Percentiles rank a stretch among this genome's conserved stretches.
These are phyloP conservation scores for Aspergillus arachidicola DNA, from an alignment of 2,329 filamentous ascomycete genomes.

Conservation along the genomic window DNA sequence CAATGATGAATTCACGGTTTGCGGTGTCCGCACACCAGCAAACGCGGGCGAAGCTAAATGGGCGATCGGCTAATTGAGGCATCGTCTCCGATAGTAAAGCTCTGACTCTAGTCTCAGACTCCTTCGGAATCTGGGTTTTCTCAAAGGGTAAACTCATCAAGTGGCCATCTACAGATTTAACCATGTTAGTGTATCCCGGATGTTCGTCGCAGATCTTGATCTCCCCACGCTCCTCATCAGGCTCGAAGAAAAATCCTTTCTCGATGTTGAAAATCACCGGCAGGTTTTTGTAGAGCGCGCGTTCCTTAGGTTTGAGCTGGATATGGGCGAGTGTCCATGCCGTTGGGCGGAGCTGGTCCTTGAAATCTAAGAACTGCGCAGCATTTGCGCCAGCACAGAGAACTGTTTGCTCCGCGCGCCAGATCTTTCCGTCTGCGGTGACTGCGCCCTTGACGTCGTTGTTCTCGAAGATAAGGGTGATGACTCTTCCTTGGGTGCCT, in stretches of 20 bases:
- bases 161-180: slow-evolving; percentile 28
- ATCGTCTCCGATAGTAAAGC: slow-evolving; percentile 55
- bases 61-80: slow-evolving; percentile 54
- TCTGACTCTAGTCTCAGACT: slow-evolving; percentile 51
- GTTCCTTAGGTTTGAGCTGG: slow-evolving; percentile 45
- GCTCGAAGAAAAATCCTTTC: slow-evolving; percentile 54
- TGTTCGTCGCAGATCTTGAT: slow-evolving; percentile 54
- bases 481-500: slow-evolving; percentile 42
- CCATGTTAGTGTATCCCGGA: slow-evolving; percentile 56
- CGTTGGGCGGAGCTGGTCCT: slow-evolving; percentile 47
- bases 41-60: slow-evolving; percentile 55
- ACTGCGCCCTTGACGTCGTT: slow-evolving; percentile 43
- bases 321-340: slow-evolving; percentile 54
- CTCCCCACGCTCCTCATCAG: slow-evolving; percentile 42
- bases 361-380: slow-evolving; percentile 47
- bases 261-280: slow-evolving; percentile 53
- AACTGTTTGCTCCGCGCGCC: slow-evolving; percentile 43
- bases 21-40: slow-evolving; percentile 62
- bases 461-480: slow-evolving; percentile 37
- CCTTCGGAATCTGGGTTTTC: slow-evolving; percentile 47
- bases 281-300: slow-evolving; percentile 43
- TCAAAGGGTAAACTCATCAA: slow-evolving; percentile 45
- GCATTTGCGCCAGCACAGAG: slow-evolving; percentile 49
- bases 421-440: slow-evolving; percentile 41
- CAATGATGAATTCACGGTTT: slow-evolving; percentile 57